Evolutionary conservation across 73 alveolate genomes (phyloP), one percentile per base, ranked within the genome.

Genomic region (Paramecium sonneborni): DNA sequence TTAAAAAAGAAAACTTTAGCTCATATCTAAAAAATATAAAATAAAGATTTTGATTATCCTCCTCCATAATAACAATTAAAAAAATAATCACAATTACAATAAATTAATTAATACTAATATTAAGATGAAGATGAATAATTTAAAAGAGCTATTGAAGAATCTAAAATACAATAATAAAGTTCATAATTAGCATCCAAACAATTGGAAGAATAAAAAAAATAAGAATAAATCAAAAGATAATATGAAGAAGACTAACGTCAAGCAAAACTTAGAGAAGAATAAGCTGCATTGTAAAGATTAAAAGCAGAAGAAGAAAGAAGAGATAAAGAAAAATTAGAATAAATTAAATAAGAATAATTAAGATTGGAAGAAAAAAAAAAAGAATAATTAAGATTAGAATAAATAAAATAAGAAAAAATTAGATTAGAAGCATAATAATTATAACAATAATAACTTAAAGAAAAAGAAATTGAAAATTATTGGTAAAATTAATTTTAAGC

Each of bases 321-420:
- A 34, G 76, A 86, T 26, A 1, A 58, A 6, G 38, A 28, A 57
- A 30, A 39, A 52, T 48, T 57, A 35, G 89, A 88, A 23, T 21
- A 41, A 41, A 30, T 30, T 28, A 72, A 15, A 35, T 72, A 72
- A 72, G 57, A 72, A 86, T 32, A 44, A 14, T 28, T n/a, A 37
- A 62, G 70, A 85, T 30, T 30, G 24, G 67, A 58, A 23, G 93
- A 86, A 32, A 10, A 62, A 32, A 85, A 86, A 21, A 34, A 26
- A 28, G 68, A 46, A 8, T 14, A 34, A 18, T 15, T 26, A 55
- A 76, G 10, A 35, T 15, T 48, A 48, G 67, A 48, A 48, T 48
- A 12, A 48, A 1, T 48, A 48, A 76, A 85, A 56, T 35, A 85
- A 52, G 44, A 85, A 18, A 37, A 52, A 52, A 26, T 5, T 14